phyloP scores from a whole-genome alignment of 169 alveolate species.

The Plasmodium sp. region DNA sequence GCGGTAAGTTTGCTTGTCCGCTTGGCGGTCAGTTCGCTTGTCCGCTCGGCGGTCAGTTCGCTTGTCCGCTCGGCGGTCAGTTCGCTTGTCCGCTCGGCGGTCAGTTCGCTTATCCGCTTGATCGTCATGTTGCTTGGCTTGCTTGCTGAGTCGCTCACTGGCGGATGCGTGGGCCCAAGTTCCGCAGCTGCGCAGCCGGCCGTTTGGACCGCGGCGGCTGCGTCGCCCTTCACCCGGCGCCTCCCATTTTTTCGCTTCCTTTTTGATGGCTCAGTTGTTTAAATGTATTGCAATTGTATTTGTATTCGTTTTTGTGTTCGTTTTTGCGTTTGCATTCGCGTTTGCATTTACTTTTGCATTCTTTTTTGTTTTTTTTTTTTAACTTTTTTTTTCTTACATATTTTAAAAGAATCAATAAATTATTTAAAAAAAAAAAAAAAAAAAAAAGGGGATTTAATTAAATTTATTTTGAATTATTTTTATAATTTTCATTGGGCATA shows the following conservation, averaged over 20 bases:
- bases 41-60: neutral
- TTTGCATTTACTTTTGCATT: neutral
- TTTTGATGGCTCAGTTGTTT: neutral
- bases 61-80: too few species aligned
- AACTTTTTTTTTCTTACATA: neutral
- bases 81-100: too few species aligned
- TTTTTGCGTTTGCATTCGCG: too few species aligned
- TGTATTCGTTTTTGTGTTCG: neutral
- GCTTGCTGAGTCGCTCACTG: neutral
- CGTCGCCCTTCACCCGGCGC: neutral
- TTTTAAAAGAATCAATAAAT: slow-evolving; percentile 27
- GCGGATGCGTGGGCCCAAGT: neutral
- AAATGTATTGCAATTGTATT: neutral
- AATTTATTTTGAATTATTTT: slow-evolving; percentile 16
- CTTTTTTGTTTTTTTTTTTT: slow-evolving; percentile 15
- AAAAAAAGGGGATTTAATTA: slow-evolving; percentile 22
- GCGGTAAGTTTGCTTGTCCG: neutral
- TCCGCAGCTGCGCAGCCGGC: neutral
- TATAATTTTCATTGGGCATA: slow-evolving; percentile 91
- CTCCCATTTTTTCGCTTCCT: neutral
- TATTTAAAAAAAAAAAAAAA: slow-evolving; percentile 14
- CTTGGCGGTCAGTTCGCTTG: too few species aligned
- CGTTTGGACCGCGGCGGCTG: neutral
- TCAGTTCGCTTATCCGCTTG: too few species aligned
- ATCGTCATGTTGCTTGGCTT: neutral